phyloP scores from a whole-genome alignment of 352 stramenopile genomes.

The Phytophthora pluvialis region DNA sequence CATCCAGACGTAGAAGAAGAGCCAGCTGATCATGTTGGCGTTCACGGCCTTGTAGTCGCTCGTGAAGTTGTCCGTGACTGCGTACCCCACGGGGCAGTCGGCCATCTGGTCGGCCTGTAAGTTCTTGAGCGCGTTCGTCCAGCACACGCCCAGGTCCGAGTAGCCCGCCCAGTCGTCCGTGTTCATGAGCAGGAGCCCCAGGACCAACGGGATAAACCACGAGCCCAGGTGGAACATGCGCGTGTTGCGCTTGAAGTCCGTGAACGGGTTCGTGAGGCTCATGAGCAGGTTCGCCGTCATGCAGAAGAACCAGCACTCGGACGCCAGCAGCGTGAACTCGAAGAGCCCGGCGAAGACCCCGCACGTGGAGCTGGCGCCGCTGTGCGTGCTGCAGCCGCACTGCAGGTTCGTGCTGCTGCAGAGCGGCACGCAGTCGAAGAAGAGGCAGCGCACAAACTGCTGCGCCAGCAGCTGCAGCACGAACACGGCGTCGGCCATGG shows the following conservation, averaged over 20 bases:
- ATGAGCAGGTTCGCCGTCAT: slow-evolving; percentile 90
- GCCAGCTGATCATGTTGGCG: slow-evolving; percentile 88
- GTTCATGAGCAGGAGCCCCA: slow-evolving; percentile 77
- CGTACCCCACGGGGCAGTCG: slow-evolving; percentile 32
- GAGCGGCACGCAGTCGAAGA: slow-evolving; percentile 82
- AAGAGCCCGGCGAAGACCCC: slow-evolving; percentile 82
- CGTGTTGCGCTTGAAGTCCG: slow-evolving; percentile 90
- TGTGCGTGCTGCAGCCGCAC: slow-evolving; percentile 72
- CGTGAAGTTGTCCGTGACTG: slow-evolving; percentile 73
- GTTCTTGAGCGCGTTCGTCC: slow-evolving; percentile 85
- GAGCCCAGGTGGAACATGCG: slow-evolving; percentile 86
- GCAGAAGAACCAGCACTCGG: slow-evolving; percentile 91
- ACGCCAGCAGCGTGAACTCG: slow-evolving; percentile 85
- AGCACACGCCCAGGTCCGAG: slow-evolving; percentile 87
- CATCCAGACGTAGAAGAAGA: slow-evolving; percentile 92
- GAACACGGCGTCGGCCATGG: slow-evolving; percentile 86
- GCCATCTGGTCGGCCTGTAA: slow-evolving; percentile 44
- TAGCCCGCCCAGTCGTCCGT: slow-evolving; percentile 81
- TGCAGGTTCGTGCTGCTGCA: slow-evolving; percentile 72
- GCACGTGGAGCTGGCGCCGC: slow-evolving; percentile 58
- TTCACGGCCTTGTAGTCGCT: slow-evolving; percentile 77
- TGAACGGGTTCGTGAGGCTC: slow-evolving; percentile 91
- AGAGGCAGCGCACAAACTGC: slow-evolving; percentile 82
- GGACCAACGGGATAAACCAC: slow-evolving; percentile 68
- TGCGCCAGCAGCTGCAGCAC: slow-evolving; percentile 83